Percentiles rank a stretch among this genome's conserved stretches.
phyloP scores from a whole-genome alignment of 768 basidiomycete genomes.

The Royoungia palumana region DNA sequence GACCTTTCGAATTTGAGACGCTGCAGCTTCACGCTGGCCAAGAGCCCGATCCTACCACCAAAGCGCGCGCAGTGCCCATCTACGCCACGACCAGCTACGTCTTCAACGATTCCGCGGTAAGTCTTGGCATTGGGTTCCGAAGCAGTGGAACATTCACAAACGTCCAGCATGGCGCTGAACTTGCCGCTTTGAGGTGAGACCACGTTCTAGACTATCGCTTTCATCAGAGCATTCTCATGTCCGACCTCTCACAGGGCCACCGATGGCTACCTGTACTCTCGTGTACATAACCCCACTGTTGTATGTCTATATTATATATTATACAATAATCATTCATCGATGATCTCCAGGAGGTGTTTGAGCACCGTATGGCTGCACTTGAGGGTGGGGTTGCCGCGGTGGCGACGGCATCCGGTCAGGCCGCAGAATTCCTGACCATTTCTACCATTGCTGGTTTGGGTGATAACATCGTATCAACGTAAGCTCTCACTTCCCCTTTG shows the following conservation, averaged over 20 bases:
- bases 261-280: constrained; percentile 54
- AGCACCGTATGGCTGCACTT: constrained; percentile 60
- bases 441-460: constrained; percentile 49
- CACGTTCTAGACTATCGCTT: not conserved
- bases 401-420: constrained; percentile 53
- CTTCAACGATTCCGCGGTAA: constrained; percentile 52
- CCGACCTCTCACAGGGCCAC: constrained; percentile 28
- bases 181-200: constrained; percentile 43
- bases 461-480: constrained; percentile 67
- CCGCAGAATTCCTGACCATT: constrained; percentile 61
- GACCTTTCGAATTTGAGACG: constrained; percentile 56
- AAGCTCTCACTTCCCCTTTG: constrained; percentile 37
- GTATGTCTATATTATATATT: constrained; percentile 32
- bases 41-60: constrained; percentile 47
- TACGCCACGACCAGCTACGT: constrained; percentile 55
- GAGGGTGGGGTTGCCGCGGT: constrained; percentile 63
- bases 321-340: too few relatives aligned
- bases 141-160: constrained; percentile 1
- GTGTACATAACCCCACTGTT: constrained; percentile 56
- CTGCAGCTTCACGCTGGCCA: constrained; percentile 63
- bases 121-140: not conserved
- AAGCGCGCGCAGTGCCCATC: constrained; percentile 62
- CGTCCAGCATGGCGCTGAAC: constrained; percentile 49
- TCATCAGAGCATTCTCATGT: not conserved
- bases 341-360: constrained; percentile 53